Conservation (phyloP, 2,329 filamentous ascomycete genomes). For the Fusarium goolgardi region DNA sequence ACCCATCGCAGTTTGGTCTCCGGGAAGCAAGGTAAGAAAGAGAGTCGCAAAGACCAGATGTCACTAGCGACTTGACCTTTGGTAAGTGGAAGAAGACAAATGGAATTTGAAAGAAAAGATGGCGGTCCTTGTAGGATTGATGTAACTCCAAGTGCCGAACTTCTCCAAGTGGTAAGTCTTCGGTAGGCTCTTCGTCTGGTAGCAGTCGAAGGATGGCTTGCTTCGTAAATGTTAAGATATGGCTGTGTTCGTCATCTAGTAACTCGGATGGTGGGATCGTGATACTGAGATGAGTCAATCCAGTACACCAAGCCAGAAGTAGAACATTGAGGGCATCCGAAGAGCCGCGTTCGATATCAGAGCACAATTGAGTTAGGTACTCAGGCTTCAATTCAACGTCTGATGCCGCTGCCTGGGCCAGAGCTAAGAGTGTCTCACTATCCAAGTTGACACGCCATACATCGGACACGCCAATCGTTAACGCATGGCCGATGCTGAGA, state of each 20-base stretch:
- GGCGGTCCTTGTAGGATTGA: rapidly evolving
- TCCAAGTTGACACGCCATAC: neutral
- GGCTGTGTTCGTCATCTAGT: rapidly evolving
- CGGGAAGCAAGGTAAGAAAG: neutral
- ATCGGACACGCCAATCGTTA: neutral
- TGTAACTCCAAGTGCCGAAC: neutral
- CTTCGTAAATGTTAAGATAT: neutral
- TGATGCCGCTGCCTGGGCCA: neutral
- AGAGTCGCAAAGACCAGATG: neutral
- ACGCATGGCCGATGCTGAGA: neutral
- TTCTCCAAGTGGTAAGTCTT: neutral
- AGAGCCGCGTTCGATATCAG: neutral
- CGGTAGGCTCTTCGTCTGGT: neutral
- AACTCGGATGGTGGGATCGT: rapidly evolving
- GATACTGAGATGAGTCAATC: neutral
- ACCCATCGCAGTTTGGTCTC: neutral
- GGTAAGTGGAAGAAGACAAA: neutral
- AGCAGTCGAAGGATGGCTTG: neutral
- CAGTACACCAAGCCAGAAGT: neutral
- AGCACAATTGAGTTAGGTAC: rapidly evolving
- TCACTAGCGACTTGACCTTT: neutral
- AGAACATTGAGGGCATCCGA: neutral
- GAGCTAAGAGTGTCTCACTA: neutral
- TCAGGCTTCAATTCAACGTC: rapidly evolving
- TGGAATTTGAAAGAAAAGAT: neutral